Base-by-base conservation (phyloP, 768 basidiomycete genomes). In the Saitozyma sp. region DNA sequence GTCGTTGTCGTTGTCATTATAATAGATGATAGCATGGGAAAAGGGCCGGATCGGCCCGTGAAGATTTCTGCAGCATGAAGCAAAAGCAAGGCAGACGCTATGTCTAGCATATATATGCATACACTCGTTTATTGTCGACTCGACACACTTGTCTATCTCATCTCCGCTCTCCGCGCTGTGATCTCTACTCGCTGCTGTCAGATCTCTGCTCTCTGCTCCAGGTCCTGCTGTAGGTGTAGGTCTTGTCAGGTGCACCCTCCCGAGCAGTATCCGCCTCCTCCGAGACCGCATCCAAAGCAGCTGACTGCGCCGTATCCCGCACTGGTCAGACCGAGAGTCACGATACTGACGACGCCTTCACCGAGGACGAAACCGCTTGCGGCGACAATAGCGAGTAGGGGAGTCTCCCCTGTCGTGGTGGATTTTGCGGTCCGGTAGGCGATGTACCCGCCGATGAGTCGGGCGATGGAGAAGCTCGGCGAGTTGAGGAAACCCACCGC, bases 291-390 rank as follows among this genome's bases (percentile, higher is more conserved):
- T 11, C 94, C 95, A 85, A 86, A 88, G 77, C 95, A 98, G 73
- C 90, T 94, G 16, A 82, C 80, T 8, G 86, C 86, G 8, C 87
- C 88, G 6, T 91, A 81, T 3, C 91, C 92, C 41, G 84, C 83
- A 40, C 87, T 90, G 64, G 86, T 86, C 63, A 96, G 78, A 8
- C 87, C 69, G 53, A 98, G 82, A 13, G 89, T 86, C 38, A 93
- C 79, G 51, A 98, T 84, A 74, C 92, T 93, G 48, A 90, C 83
- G 41, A 96, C 87, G 1, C 95, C 95, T 77, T 98, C 95, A 17
- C 95, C 95, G 16, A 98, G 82, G 29, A 98, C 94, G 77, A 98
- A 96, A 3, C 95, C 95, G 77, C 90, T 92, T 8, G 94, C 95
- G 46, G 95, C 83, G 29, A 97, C 86, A 70, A 98, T 88, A 42